Evolutionary conservation across 2,329 filamentous ascomycete species (phyloP), one percentile per base, ranked within the genome.

Genomic region (Tolypocladium capitatum): DNA sequence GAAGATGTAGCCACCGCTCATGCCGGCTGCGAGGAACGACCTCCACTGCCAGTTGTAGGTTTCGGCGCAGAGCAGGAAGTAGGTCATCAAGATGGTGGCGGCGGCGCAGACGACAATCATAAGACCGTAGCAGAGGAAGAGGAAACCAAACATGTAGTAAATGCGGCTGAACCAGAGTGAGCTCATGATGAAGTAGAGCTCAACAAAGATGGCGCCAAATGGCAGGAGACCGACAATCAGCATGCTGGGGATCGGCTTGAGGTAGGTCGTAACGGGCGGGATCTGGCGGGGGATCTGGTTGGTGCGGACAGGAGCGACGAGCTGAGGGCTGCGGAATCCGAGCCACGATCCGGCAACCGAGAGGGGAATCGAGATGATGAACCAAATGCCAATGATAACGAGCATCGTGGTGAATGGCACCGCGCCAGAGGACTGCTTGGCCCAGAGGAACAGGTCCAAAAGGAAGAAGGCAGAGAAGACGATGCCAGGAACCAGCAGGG

Each of bases 11-110:
- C 79, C 78, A 1, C 90, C 90, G 46, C 85, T 94, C 61, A 89
- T 91, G 49, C 92, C 92, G 1, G 89, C 89, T 2, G 88, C 91
- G 50, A 88, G 76, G 71, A 98, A 98, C 6, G 89, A 83, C 46
- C 92, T 81, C 92, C 92, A 98, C 59, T 97, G 92, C 92, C 92
- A 98, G 65, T 95, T 86, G 68, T 98, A 98, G 68, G 98, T 92
- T 69, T 98, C 92, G 0, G 87, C 83, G 62, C 91, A 97, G 14
- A 98, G 80, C 56, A 98, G 65, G 72, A 97, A 97, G 68, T 98
- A 98, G 0, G 96, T 86, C 76, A 97, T 83, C 18, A 98, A 72
- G 9, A 97, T 83, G 1, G 92, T 97, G 36, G 94, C 91, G 1
- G 90, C 84, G 0, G 91, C 91, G 50, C 85, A 89, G 1, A 92